Conservation (phyloP, 768 basidiomycete genomes). For the Rhodotorula kratochvilovae region DNA sequence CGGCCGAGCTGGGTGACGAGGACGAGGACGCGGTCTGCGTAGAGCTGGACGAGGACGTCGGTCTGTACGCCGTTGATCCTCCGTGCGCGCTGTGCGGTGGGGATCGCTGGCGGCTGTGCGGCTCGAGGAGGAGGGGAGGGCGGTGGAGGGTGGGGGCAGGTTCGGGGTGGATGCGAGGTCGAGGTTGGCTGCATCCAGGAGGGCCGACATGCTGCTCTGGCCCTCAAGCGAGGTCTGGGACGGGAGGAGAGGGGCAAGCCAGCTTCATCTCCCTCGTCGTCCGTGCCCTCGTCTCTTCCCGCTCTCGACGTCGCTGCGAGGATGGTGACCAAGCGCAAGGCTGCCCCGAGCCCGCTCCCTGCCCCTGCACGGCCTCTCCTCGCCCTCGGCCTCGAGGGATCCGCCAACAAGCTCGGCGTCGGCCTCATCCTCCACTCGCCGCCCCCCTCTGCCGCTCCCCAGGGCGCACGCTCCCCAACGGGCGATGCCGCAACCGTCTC, state of each 20-base stretch:
- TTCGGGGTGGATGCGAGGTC: constrained; percentile 19
- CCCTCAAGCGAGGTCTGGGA: too few relatives aligned
- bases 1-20: constrained; percentile 85
- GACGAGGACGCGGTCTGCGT: constrained; percentile 74
- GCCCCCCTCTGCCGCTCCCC: background rate
- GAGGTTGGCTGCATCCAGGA: constrained; percentile 30
- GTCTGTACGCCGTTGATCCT: constrained; percentile 60
- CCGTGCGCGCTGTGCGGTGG: constrained; percentile 56
- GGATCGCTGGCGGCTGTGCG: constrained; percentile 40
- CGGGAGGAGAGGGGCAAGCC: background rate
- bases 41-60: constrained; percentile 72
- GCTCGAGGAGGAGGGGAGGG: background rate
- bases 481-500: constrained; percentile 55
- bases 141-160: background rate
- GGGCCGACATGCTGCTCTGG: constrained; percentile 5
- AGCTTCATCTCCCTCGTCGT: background rate
- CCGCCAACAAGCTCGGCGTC: constrained; percentile 94
- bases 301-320: background rate
- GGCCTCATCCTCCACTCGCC: constrained; percentile 80
- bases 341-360: constrained; percentile 12
- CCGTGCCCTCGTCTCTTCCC: background rate
- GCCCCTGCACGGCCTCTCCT: constrained; percentile 48
- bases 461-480: background rate
- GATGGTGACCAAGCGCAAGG: constrained; percentile 9
- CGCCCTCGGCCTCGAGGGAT: constrained; percentile 95